These are phyloP conservation scores for Fusarium musae DNA, from an alignment of 2,329 filamentous ascomycete species.

Conservation along the genomic window DNA sequence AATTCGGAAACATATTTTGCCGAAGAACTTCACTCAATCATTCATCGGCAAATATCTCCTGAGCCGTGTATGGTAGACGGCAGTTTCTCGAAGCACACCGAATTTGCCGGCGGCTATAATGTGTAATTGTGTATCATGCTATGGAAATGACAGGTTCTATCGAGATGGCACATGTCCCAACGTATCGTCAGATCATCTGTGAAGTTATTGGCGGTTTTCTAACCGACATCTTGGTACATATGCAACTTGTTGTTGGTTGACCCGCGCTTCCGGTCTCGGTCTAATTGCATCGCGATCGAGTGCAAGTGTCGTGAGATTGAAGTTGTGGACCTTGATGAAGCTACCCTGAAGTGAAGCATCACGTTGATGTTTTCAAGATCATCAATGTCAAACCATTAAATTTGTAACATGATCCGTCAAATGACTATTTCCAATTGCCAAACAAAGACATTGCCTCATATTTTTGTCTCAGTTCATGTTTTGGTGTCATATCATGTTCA, in stretches of 20 bases:
- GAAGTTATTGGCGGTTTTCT: background rate
- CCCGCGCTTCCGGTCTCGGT: background rate
- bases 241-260: background rate
- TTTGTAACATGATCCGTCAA: background rate
- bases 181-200: slow-evolving; percentile 30
- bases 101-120: slow-evolving; percentile 13
- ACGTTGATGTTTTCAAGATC: no score
- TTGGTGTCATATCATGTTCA: slow-evolving; percentile 3
- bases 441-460: background rate
- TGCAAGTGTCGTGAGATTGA: background rate
- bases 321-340: background rate
- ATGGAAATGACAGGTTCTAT: background rate
- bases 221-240: background rate
- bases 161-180: background rate
- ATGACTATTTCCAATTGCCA: background rate
- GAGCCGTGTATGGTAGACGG: background rate
- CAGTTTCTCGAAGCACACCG: background rate
- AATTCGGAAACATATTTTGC: slow-evolving; percentile 4
- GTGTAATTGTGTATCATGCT: slow-evolving; percentile 12
- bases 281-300: background rate
- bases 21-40: background rate
- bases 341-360: background rate
- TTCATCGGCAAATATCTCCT: background rate
- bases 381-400: background rate
- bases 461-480: background rate